Evolutionary conservation across 1,284 basidiomycete genomes (phyloP).

Genomic region (Papiliotrema laurentii): DNA sequence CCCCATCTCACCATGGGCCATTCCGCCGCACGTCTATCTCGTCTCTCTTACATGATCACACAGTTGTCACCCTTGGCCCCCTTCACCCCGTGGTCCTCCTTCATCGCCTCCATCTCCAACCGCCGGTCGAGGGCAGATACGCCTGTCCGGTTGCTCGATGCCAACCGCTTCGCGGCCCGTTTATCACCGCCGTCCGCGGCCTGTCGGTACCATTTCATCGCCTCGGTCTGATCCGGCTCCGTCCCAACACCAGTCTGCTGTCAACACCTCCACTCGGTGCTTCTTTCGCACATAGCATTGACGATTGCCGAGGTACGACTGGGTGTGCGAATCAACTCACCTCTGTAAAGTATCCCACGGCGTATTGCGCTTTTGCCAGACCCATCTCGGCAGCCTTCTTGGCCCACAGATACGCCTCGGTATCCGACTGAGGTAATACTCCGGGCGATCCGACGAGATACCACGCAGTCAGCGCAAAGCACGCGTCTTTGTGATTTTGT

Average conservation of each 20-base stretch:
- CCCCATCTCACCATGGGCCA: too few relatives aligned
- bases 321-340: slow-evolving; percentile 30
- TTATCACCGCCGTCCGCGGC: slow-evolving; percentile 94
- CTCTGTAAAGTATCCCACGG: slow-evolving; percentile 95
- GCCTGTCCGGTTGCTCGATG: slow-evolving; percentile 39
- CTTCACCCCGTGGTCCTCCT: slow-evolving; percentile 25
- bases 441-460: slow-evolving; percentile 97
- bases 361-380: slow-evolving; percentile 89
- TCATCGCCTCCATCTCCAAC: slow-evolving; percentile 42
- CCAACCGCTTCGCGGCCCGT: slow-evolving; percentile 78
- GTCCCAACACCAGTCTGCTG: slow-evolving; percentile 78
- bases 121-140: slow-evolving; percentile 37
- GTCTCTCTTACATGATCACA: too few relatives aligned
- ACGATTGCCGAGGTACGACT: background rate
- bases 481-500: slow-evolving; percentile 93
- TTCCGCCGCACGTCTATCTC: too few relatives aligned
- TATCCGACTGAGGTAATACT: slow-evolving; percentile 95
- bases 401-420: slow-evolving; percentile 93
- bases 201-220: slow-evolving; percentile 77
- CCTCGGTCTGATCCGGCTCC: slow-evolving; percentile 60
- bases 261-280: too few relatives aligned
- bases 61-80: slow-evolving; percentile 59
- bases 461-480: slow-evolving; percentile 97
- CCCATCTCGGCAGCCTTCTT: slow-evolving; percentile 86
- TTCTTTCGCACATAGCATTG: too few relatives aligned